phyloP scores from a whole-genome alignment of 768 basidiomycete species.

The Royoungia palumana region DNA sequence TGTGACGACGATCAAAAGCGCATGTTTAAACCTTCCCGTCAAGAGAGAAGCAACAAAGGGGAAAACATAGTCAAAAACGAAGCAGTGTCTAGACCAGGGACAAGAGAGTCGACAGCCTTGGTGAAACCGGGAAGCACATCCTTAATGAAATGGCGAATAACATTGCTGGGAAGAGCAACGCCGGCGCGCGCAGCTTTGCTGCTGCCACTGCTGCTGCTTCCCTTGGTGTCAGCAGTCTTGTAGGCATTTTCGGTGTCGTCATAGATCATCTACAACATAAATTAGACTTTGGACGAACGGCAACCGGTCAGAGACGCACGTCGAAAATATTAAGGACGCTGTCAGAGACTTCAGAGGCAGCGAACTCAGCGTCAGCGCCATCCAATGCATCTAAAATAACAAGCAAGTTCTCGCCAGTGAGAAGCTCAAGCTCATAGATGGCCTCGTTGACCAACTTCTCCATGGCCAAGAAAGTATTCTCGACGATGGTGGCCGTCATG shows the following conservation, averaged over 20 bases:
- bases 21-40: constrained; percentile 15
- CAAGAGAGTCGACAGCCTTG: constrained; percentile 7
- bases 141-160: neutral
- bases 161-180: neutral
- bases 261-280: constrained; percentile 23
- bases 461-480: constrained; percentile 22
- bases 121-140: constrained; percentile 21
- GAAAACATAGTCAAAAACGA: constrained; percentile 17
- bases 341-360: constrained; percentile 23
- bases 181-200: neutral
- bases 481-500: constrained; percentile 22
- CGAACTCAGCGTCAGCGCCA: constrained; percentile 15
- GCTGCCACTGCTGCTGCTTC: neutral
- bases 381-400: constrained; percentile 26
- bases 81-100: constrained; percentile 25
- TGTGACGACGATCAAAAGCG: neutral
- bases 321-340: constrained; percentile 22
- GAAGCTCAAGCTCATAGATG: constrained; percentile 21
- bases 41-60: constrained; percentile 18
- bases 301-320: constrained; percentile 10
- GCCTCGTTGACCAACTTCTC: constrained; percentile 21
- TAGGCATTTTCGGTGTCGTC: constrained; percentile 23
- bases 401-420: constrained; percentile 20
- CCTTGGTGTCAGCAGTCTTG: constrained; percentile 1
- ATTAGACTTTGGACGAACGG: neutral